These are phyloP conservation scores for Cladosporium sp. DNA, from an alignment of 2,329 filamentous ascomycete species.

Conservation along the genomic window DNA sequence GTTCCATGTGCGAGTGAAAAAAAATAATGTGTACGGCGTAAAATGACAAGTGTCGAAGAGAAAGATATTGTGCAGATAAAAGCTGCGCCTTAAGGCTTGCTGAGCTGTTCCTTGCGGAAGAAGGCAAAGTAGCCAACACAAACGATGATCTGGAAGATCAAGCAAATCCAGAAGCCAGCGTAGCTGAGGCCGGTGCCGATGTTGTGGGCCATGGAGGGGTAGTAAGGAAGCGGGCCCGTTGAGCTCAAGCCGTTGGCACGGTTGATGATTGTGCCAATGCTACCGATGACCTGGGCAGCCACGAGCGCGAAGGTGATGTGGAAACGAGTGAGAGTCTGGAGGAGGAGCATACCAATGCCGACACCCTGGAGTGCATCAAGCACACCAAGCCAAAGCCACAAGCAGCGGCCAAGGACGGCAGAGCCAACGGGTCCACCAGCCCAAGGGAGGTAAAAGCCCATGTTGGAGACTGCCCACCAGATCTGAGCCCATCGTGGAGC, in stretches of 20 bases:
- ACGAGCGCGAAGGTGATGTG: conserved; percentile 61
- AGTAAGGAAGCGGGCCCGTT: conserved; percentile 57
- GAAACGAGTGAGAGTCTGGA: conserved; percentile 58
- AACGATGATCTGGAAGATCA: conserved; percentile 54
- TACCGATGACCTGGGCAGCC: conserved; percentile 58
- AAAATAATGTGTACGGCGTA: conserved; percentile 3
- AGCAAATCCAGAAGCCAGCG: conserved; percentile 57
- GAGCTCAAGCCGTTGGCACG: conserved; percentile 57
- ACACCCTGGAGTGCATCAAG: conserved; percentile 62
- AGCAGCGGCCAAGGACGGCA: conserved; percentile 51
- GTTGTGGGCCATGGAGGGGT: conserved; percentile 55
- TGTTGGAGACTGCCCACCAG: conserved; percentile 58
- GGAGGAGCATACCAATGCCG: conserved; percentile 63
- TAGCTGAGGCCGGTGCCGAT: conserved; percentile 43
- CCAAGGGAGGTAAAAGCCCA: conserved; percentile 61
- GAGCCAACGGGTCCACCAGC: conserved; percentile 50
- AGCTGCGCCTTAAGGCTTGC: conserved; percentile 40
- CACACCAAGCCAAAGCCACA: conserved; percentile 65
- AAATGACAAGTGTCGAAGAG: background rate
- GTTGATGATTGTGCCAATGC: conserved; percentile 57
- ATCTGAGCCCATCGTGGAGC: conserved; percentile 65
- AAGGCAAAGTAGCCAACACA: conserved; percentile 54
- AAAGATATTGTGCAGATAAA: background rate
- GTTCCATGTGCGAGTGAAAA: background rate
- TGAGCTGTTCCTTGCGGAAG: conserved; percentile 55